These are phyloP conservation scores for Solanum appendiculatum DNA, from an alignment of 257 asterid genomes.

Conservation along the genomic window DNA sequence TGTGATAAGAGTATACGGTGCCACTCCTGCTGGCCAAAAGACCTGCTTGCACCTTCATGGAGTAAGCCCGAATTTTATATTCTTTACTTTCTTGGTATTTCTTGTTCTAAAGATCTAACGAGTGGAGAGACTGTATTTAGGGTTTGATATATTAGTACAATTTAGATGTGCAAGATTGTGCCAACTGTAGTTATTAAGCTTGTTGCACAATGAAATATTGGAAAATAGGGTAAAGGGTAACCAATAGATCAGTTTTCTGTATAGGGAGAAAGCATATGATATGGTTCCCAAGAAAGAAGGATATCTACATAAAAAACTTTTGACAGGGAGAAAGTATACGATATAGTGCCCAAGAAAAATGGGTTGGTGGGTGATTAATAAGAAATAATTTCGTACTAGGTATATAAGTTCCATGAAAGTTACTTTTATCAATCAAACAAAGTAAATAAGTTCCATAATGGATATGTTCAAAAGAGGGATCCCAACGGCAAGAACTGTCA, in stretches of 20 bases:
- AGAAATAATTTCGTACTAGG: not conserved
- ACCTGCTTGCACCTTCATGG: slow-evolving; percentile 88
- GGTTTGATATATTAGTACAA: not conserved
- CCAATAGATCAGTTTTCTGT: not conserved
- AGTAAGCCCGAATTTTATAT: slow-evolving; percentile 26
- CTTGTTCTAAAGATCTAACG: not conserved
- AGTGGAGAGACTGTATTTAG: not conserved
- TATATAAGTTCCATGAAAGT: not conserved
- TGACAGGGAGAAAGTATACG: not conserved
- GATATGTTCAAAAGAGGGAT: not conserved
- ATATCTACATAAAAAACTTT: not conserved
- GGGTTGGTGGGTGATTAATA: not conserved
- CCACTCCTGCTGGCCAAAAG: slow-evolving; percentile 94
- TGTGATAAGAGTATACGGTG: slow-evolving; percentile 75
- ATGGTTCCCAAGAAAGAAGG: not conserved
- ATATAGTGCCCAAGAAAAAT: not conserved
- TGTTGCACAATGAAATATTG: not conserved
- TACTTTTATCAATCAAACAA: not conserved
- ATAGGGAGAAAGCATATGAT: not conserved
- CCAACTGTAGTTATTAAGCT: not conserved
- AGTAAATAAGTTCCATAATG: not conserved
- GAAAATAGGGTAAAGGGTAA: not conserved
- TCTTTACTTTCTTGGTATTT: not conserved
- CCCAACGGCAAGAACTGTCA: not conserved
- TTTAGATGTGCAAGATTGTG: not conserved